phyloP scores from a whole-genome alignment of 352 stramenopile species.

The Globisporangium cylindrosporum region DNA sequence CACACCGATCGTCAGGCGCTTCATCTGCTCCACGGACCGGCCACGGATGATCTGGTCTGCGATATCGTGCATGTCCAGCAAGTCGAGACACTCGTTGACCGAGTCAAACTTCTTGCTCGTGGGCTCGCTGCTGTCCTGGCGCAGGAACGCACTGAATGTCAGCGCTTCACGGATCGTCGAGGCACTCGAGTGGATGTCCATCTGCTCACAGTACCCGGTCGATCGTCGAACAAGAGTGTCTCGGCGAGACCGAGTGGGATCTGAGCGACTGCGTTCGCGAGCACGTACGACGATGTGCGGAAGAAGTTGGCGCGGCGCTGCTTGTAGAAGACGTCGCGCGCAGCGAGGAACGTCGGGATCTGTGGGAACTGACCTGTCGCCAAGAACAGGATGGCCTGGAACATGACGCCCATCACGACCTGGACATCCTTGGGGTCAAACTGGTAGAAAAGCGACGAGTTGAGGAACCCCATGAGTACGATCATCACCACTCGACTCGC shows the following conservation, averaged over 20 bases:
- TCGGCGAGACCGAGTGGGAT: conserved; percentile 13
- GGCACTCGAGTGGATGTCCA: neutral
- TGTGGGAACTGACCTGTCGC: conserved; percentile 14
- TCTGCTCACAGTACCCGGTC: neutral
- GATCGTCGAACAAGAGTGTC: conserved; percentile 6
- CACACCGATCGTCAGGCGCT: conserved; percentile 35
- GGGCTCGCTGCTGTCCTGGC: conserved; percentile 22
- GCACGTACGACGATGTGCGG: neutral
- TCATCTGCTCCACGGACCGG: conserved; percentile 29
- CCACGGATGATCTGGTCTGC: conserved; percentile 19
- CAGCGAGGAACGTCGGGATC: conserved; percentile 11
- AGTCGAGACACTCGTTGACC: conserved; percentile 69
- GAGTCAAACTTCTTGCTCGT: conserved; percentile 14
- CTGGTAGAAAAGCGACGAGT: conserved; percentile 16
- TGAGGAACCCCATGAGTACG: conserved; percentile 17
- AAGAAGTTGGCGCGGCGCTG: conserved; percentile 14
- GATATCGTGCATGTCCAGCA: conserved; percentile 53
- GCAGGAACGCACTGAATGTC: conserved; percentile 68
- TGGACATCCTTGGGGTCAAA: conserved; percentile 10
- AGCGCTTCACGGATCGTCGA: too few relatives aligned
- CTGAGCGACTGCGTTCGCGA: conserved; percentile 9
- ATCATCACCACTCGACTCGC: conserved; percentile 13
- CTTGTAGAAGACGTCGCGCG: conserved; percentile 6
- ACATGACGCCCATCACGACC: conserved; percentile 19
- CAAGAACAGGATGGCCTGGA: conserved; percentile 15